phyloP scores from a whole-genome alignment of 2,329 filamentous ascomycete species.

The Gliomastix tumulicola region DNA sequence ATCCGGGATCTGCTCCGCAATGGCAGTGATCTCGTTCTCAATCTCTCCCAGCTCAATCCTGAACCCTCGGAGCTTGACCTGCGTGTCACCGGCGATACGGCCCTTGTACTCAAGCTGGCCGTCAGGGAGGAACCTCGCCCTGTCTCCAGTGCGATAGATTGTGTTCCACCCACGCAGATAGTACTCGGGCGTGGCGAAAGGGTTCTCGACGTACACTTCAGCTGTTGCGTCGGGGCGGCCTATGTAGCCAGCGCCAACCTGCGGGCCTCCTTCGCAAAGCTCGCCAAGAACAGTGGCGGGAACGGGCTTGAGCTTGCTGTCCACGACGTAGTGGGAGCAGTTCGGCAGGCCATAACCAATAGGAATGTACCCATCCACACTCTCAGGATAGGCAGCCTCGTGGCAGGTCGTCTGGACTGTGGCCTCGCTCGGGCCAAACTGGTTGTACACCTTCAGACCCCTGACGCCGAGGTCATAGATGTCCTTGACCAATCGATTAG shows the following conservation, averaged over 20 bases:
- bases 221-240: slow-evolving; percentile 4
- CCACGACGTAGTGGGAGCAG: slow-evolving; percentile 30
- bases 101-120: slow-evolving; percentile 6
- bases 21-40: slow-evolving; percentile 5
- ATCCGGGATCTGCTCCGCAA: too few relatives aligned
- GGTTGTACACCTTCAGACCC: slow-evolving; percentile 11
- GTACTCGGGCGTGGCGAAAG: background rate
- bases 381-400: background rate
- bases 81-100: slow-evolving; percentile 6
- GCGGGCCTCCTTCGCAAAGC: slow-evolving; percentile 4
- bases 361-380: background rate
- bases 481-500: slow-evolving; percentile 5
- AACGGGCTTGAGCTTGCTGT: slow-evolving; percentile 12
- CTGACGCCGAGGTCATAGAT: slow-evolving; percentile 4
- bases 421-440: slow-evolving; percentile 22
- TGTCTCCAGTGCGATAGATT: slow-evolving; percentile 9
- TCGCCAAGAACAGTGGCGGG: slow-evolving; percentile 6
- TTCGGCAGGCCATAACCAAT: slow-evolving; percentile 12
- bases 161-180: background rate
- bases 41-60: slow-evolving; percentile 9
- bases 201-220: slow-evolving; percentile 2
- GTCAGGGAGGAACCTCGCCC: slow-evolving; percentile 3
- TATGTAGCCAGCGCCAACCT: slow-evolving; percentile 5
- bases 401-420: slow-evolving; percentile 3
- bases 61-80: slow-evolving; percentile 9